A percentile compares a stretch with the other conserved stretches of the same genome.
Conservation (phyloP, 371 early-diverging fungal species). For the Rhizopus arrhizus region DNA sequence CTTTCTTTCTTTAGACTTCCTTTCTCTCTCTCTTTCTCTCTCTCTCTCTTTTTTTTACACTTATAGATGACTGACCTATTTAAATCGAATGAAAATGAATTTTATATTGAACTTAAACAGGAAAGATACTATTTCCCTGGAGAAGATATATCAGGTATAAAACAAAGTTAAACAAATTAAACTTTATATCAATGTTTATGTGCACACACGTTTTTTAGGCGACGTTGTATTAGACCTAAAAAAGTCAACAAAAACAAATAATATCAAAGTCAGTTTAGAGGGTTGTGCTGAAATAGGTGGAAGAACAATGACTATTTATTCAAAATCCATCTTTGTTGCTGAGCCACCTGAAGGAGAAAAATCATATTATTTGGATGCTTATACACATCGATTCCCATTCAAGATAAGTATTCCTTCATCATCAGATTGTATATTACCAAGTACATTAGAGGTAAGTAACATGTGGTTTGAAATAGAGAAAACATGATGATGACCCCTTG, state of each 20-base stretch:
- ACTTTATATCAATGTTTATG: not conserved
- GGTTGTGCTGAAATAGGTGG: slow-evolving; percentile 37
- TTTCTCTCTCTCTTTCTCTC: too few species aligned
- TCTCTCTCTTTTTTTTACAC: too few species aligned
- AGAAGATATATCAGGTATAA: slow-evolving; percentile 43
- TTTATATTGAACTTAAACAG: slow-evolving; percentile 45
- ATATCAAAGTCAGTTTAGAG: slow-evolving; percentile 36
- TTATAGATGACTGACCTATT: slow-evolving; percentile 22
- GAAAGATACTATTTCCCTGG: slow-evolving; percentile 48
- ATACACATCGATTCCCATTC: slow-evolving; percentile 48
- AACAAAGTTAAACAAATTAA: not conserved
- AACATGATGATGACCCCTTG: not conserved
- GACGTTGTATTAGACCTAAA: slow-evolving; percentile 42
- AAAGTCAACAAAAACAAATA: slow-evolving; percentile 41
- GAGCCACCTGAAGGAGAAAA: slow-evolving; percentile 33
- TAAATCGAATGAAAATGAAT: slow-evolving; percentile 39
- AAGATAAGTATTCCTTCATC: slow-evolving; percentile 38
- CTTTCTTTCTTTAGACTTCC: too few species aligned
- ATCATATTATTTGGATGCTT: slow-evolving; percentile 37
- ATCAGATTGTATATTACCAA: slow-evolving; percentile 34
- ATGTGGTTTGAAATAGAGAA: not conserved
- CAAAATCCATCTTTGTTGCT: slow-evolving; percentile 27
- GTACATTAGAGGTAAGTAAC: slow-evolving; percentile 39
- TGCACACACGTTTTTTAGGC: slow-evolving; percentile 24
- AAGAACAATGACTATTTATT: slow-evolving; percentile 24